Conservation (phyloP, 305 asterid species). For the Euphrasia arctica region DNA sequence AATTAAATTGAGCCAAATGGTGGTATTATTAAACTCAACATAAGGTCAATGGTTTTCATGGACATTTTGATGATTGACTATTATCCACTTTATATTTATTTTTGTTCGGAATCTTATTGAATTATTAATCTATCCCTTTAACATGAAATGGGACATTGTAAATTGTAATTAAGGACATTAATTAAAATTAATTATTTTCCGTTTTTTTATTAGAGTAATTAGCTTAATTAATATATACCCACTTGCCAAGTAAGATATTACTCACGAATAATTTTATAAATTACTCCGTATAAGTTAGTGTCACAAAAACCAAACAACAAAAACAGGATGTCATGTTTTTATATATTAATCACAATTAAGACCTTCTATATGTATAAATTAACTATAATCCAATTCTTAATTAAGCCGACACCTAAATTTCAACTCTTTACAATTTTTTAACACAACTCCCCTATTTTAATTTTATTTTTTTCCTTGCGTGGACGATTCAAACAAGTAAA, state of each 20-base stretch:
- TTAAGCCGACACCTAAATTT: neutral
- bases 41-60: constrained; percentile 36
- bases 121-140: neutral
- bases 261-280: neutral
- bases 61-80: constrained; percentile 13
- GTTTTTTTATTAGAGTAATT: neutral
- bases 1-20: constrained; percentile 18
- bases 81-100: too few species aligned
- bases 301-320: neutral
- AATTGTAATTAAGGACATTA: neutral
- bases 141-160: neutral
- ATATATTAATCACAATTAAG: constrained; percentile 9
- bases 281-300: neutral
- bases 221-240: neutral
- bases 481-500: too few species aligned
- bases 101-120: neutral
- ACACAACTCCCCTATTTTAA: neutral
- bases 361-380: neutral
- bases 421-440: neutral
- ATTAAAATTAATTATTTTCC: neutral
- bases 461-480: too few species aligned
- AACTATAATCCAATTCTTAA: neutral
- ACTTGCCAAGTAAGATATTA: constrained; percentile 11
- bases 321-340: constrained; percentile 17
- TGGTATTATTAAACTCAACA: constrained; percentile 22